A percentile compares a stretch with the other conserved stretches of the same genome.
phyloP scores from a whole-genome alignment of 352 stramenopile genomes.

The Phytophthora sojae region DNA sequence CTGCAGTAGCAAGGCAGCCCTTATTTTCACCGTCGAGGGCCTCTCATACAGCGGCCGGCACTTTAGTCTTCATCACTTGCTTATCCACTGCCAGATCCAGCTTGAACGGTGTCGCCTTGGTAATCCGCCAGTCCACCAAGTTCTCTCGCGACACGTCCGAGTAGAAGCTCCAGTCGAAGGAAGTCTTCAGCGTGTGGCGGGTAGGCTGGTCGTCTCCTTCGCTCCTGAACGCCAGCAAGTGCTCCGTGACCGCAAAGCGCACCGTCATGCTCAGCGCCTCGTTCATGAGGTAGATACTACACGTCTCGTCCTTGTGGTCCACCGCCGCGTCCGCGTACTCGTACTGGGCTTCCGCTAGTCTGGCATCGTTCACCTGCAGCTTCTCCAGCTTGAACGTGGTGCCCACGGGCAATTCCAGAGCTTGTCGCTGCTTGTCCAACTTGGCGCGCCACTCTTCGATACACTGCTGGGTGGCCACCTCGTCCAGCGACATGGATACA shows the following conservation, averaged over 20 bases:
- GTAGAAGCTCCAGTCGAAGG: slow-evolving; percentile 56
- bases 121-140: slow-evolving; percentile 52
- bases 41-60: slow-evolving; percentile 15
- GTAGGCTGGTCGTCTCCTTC: slow-evolving; percentile 19
- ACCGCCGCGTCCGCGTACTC: slow-evolving; percentile 32
- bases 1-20: background rate
- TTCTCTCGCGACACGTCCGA: slow-evolving; percentile 48
- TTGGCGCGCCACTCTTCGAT: slow-evolving; percentile 38
- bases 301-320: slow-evolving; percentile 34
- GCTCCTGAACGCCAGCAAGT: slow-evolving; percentile 23
- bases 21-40: background rate
- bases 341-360: slow-evolving; percentile 46
- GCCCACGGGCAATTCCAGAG: slow-evolving; percentile 22
- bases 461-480: slow-evolving; percentile 32
- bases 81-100: slow-evolving; percentile 21
- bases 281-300: slow-evolving; percentile 51
- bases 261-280: slow-evolving; percentile 51
- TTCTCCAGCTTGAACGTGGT: slow-evolving; percentile 37
- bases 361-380: slow-evolving; percentile 37
- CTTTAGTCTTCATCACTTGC: background rate
- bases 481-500: background rate
- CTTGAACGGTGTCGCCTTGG: slow-evolving; percentile 41
- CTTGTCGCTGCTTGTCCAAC: slow-evolving; percentile 22
- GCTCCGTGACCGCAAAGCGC: slow-evolving; percentile 44
- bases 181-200: slow-evolving; percentile 36